Percentiles rank a stretch among this genome's conserved stretches.
These are phyloP conservation scores for Zygoascus tannicola DNA, from an alignment of 805 yeast species.

Conservation along the genomic window DNA sequence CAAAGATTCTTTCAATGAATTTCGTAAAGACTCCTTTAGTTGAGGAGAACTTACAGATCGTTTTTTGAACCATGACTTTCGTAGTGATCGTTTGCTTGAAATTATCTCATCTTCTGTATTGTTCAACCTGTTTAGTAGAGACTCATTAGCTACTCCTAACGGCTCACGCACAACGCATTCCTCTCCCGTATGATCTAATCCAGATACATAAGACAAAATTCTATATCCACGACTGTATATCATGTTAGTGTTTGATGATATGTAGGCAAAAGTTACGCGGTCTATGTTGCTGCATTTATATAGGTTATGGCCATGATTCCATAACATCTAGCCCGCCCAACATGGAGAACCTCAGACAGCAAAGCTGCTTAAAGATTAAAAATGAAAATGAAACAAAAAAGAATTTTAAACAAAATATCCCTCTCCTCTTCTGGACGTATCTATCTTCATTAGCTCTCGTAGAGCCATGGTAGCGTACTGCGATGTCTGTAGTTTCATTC, in stretches of 20 bases:
- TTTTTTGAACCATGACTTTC: constrained; percentile 1
- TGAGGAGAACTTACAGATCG: not conserved
- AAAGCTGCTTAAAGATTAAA: too few relatives aligned
- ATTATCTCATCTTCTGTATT: not conserved
- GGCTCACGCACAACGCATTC: constrained; percentile 1
- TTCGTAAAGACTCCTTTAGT: not conserved
- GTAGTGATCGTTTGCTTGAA: not conserved
- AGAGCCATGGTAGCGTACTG: constrained; percentile 97
- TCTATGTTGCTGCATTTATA: too few relatives aligned
- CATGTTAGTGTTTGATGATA: too few relatives aligned
- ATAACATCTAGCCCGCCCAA: too few relatives aligned
- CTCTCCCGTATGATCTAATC: not conserved
- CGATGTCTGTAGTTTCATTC: constrained; percentile 71
- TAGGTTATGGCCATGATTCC: not conserved
- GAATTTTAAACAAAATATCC: constrained; percentile 7
- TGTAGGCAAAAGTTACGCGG: too few relatives aligned
- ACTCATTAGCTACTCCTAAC: not conserved
- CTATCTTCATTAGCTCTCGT: constrained; percentile 69
- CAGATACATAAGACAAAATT: not conserved
- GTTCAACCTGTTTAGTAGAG: not conserved
- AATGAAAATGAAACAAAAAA: too few relatives aligned
- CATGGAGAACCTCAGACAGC: too few relatives aligned
- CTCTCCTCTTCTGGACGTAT: constrained; percentile 23
- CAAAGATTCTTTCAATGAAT: too few relatives aligned
- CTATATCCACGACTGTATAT: too few relatives aligned